phyloP scores from a whole-genome alignment of 148 eudicot species.

The Rheum nobile region DNA sequence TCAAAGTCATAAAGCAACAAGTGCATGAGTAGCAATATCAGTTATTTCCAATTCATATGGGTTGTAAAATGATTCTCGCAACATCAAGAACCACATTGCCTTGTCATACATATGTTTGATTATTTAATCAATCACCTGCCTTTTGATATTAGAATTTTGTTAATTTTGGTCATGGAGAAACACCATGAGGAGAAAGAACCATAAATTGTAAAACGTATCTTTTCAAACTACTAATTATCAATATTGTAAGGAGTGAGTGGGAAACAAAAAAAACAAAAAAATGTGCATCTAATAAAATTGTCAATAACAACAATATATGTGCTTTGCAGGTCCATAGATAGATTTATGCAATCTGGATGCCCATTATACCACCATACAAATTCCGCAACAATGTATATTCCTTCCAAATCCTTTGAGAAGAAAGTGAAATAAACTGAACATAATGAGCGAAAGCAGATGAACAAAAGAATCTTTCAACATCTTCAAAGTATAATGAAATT shows the following conservation, averaged over 20 bases:
- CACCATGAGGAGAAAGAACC: neutral
- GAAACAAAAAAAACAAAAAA: neutral
- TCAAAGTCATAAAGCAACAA: constrained; percentile 29
- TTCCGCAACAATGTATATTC: constrained; percentile 83
- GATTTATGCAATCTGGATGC: constrained; percentile 67
- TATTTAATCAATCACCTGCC: neutral
- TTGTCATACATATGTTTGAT: constrained; percentile 19
- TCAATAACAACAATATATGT: constrained; percentile 84
- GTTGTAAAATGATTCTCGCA: constrained; percentile 72
- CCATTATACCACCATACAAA: constrained; percentile 99
- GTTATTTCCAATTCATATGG: constrained; percentile 66
- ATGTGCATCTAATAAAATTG: constrained; percentile 38
- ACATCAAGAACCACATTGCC: constrained; percentile 98
- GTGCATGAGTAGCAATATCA: constrained; percentile 79
- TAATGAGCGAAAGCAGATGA: neutral
- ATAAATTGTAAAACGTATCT: neutral
- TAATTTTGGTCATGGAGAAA: neutral
- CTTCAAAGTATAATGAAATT: neutral
- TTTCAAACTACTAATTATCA: neutral
- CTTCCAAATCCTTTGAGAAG: constrained; percentile 37
- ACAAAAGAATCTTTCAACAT: neutral
- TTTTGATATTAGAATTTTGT: neutral
- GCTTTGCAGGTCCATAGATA: constrained; percentile 64
- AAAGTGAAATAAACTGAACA: neutral
- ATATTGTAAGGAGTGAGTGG: neutral